Evolutionary conservation across 2,329 filamentous ascomycete species (phyloP), one percentile per base, ranked within the genome.

Genomic region (Neoascochyta sp.): DNA sequence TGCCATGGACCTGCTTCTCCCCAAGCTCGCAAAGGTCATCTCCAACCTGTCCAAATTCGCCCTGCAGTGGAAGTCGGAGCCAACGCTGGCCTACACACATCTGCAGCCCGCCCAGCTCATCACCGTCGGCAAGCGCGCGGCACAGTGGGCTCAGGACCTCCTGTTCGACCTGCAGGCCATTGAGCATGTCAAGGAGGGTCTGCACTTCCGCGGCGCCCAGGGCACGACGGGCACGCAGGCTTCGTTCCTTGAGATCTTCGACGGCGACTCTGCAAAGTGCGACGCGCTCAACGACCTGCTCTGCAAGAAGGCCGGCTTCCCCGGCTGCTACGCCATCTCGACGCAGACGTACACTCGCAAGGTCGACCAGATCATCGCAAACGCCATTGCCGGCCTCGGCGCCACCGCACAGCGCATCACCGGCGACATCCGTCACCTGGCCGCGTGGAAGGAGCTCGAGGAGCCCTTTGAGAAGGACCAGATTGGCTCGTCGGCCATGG

Each of bases 391-490:
- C 17, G 85, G 80, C 1, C 79, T 95, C 29, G 88, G 85, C 14
- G 75, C 86, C n/a, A 86, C 86, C 0, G 84, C 79, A 27, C 76
- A 86, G 55, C 78, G 81, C 37, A 89, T 93, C 39, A 76, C 78
- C 27, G 73, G 74, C 16, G 84, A 89, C 51, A 83, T 92, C 43
- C 75, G 84, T 27, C 80, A 86, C 54, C 70, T 89, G 15, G 81
- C 81, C 2, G 70, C 75, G 38, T 75, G 80, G 65, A 93, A 95
- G 71, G 86, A 93, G 63, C 70, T 92, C 36, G 88, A 93, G 57
- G 85, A 89, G 69, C 86, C 85, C 0, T 86, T 87, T 49, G 84
- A 89, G 66, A 79, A 78, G 50, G 76, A 80, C 45, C 86, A 93
- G 65, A 60, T 62, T 17, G 58, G 58, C 22, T 51, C 45, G 3